Conservation (phyloP, 305 asterid species). For the Fraxinus albicans region DNA sequence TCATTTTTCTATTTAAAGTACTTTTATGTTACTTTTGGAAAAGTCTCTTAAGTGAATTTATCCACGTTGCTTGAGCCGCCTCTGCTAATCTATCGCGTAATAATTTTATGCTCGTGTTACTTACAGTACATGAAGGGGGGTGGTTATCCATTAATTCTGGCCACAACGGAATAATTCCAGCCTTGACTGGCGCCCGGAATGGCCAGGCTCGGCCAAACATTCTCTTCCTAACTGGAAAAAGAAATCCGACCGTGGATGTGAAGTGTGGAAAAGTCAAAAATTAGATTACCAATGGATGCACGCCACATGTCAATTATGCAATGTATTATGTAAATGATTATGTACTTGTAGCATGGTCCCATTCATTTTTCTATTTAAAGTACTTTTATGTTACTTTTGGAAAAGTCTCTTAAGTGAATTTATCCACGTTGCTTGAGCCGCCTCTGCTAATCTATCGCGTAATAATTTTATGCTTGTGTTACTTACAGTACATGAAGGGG, state of each 20-base stretch:
- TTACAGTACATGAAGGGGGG: slow-evolving; percentile 43
- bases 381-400: not conserved
- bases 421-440: not conserved
- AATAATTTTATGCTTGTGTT: not conserved
- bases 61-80: not conserved
- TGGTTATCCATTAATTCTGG: slow-evolving; percentile 33
- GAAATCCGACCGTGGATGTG: too few species aligned
- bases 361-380: not conserved
- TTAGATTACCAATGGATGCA: too few species aligned
- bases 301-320: too few species aligned
- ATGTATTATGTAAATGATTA: too few species aligned
- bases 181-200: slow-evolving; percentile 52
- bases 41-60: not conserved
- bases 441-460: not conserved
- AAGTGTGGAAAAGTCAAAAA: too few species aligned
- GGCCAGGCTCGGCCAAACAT: slow-evolving; percentile 69
- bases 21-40: not conserved
- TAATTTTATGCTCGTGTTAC: not conserved
- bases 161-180: slow-evolving; percentile 53
- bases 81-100: not conserved
- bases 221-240: slow-evolving; percentile 48
- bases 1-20: not conserved
- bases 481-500: slow-evolving; percentile 45
- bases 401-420: not conserved
- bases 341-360: too few species aligned